Evolutionary conservation across 257 asterid genomes (phyloP), one percentile per base, ranked within the genome.

Genomic region (Solanum acaule): DNA sequence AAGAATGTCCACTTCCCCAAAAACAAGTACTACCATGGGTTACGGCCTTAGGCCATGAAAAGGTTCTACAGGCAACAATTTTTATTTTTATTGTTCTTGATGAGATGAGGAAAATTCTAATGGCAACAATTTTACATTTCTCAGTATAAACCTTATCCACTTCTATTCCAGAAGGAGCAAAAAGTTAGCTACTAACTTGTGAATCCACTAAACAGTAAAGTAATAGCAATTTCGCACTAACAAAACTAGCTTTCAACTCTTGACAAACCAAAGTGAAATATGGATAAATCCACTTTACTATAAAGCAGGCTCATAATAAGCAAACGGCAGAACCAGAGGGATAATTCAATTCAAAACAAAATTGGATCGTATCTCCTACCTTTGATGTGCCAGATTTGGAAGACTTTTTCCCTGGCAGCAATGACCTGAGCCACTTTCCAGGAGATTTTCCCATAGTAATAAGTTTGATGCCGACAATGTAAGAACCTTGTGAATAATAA

Each of bases 391-490:
- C 89, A 37, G 94, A 89, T 79, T 92, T 93, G 37, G 94, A 88
- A 25, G 90, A 71, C 90, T 89, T 94, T 86, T 90, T 93, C 79
- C 94, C 91, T 86, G 91, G 89, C 40, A 92, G 89, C 44, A 94
- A 87, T 52, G 93, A 88, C 88, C 92, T 93, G 88, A 94, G 89
- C 98, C 95, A 94, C 89, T 93, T 93, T 86, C 93, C 98, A 16
- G 98, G 96, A 90, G 98, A 94, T 86, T 91, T 94, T 81, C 96
- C 95, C 98, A 94, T 94, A 52, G 31, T 86, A 15, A 72, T 56
- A 20, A 86, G 76, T 44, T 71, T 86, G 88, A 84, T 10, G 56
- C 59, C 56, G 33, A 52, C 63, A 37, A 44, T 4, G 67, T 25
- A 76, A 35, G 33, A 44, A 87, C 44, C 3, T 77, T 27, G 70